Conservation (phyloP, 192 early-diverging fungal species). For the Mortierella alpina region DNA sequence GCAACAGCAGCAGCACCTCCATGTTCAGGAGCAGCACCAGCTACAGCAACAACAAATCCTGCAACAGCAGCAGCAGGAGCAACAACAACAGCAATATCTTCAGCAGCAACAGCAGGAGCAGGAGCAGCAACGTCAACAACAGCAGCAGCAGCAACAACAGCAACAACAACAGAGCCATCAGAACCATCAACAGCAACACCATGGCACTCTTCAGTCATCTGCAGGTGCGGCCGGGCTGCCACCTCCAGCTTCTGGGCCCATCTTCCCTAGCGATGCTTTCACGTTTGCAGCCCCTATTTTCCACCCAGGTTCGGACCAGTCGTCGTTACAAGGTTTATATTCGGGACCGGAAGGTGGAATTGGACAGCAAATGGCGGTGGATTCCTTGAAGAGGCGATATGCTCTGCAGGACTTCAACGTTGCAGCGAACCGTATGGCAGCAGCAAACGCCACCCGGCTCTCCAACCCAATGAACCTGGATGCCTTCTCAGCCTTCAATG, state of each 20-base stretch:
- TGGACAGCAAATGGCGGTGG: conserved; percentile 46
- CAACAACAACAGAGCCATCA: conserved; percentile 30
- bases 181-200: conserved; percentile 24
- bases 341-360: conserved; percentile 49
- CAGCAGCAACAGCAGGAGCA: conserved; percentile 21
- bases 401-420: conserved; percentile 44
- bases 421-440: conserved; percentile 31
- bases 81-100: conserved; percentile 18
- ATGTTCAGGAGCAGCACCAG: conserved; percentile 20
- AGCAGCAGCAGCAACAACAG: conserved; percentile 25
- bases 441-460: conserved; percentile 12
- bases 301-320: conserved; percentile 36
- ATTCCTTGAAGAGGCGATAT: conserved; percentile 43
- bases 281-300: conserved; percentile 46
- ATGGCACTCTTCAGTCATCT: conserved; percentile 13
- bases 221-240: conserved; percentile 11
- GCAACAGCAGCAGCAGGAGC: conserved; percentile 23
- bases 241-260: conserved; percentile 3
- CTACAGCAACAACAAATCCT: conserved; percentile 11
- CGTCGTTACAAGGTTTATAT: conserved; percentile 24
- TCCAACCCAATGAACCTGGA: conserved; percentile 44
- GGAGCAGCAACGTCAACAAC: conserved; percentile 17
- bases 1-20: conserved; percentile 22
- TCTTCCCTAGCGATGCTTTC: conserved; percentile 46
- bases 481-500: conserved; percentile 27